phyloP scores from a whole-genome alignment of 495 filamentous ascomycete genomes.

The Umbilicaria muhlenbergii region DNA sequence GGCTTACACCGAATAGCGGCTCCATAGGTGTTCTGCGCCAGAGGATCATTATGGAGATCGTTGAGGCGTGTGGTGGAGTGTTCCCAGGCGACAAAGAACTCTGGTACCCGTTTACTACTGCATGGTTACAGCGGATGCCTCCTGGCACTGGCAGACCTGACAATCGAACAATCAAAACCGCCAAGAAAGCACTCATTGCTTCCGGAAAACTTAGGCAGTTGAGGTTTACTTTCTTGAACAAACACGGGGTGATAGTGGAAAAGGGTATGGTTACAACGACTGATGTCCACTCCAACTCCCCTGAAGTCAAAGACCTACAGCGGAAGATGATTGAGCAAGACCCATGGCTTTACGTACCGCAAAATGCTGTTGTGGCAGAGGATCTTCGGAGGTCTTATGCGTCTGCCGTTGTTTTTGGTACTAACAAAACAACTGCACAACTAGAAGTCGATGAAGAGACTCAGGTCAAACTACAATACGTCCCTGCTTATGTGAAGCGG shows the following conservation, averaged over 20 bases:
- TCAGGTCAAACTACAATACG: neutral
- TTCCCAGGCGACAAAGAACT: slow-evolving; percentile 62
- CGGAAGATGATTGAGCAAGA: slow-evolving; percentile 29
- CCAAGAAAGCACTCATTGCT: slow-evolving; percentile 46
- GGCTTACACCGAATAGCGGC: slow-evolving; percentile 16
- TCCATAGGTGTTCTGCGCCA: slow-evolving; percentile 32
- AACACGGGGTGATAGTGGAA: slow-evolving; percentile 35
- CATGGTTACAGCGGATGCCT: slow-evolving; percentile 37
- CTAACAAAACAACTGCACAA: no score
- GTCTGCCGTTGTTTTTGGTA: no score
- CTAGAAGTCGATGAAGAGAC: slow-evolving; percentile 10
- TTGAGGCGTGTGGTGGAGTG: slow-evolving; percentile 53
- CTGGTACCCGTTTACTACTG: slow-evolving; percentile 48
- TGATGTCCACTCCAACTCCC: slow-evolving; percentile 31
- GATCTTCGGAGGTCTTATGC: neutral
- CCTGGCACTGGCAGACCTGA: slow-evolving; percentile 28
- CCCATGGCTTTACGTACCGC: slow-evolving; percentile 6
- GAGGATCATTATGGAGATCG: slow-evolving; percentile 52
- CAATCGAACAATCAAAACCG: slow-evolving; percentile 31
- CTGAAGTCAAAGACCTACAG: slow-evolving; percentile 35
- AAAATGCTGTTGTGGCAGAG: slow-evolving; percentile 12
- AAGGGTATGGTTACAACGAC: slow-evolving; percentile 36
- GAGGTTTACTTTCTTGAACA: slow-evolving; percentile 44
- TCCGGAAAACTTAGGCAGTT: slow-evolving; percentile 41
- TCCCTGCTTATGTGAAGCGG: no score